Percentiles rank a stretch among this genome's conserved stretches.
These are phyloP conservation scores for Penicillium sp. DNA, from an alignment of 2,329 filamentous ascomycete species.

Conservation along the genomic window DNA sequence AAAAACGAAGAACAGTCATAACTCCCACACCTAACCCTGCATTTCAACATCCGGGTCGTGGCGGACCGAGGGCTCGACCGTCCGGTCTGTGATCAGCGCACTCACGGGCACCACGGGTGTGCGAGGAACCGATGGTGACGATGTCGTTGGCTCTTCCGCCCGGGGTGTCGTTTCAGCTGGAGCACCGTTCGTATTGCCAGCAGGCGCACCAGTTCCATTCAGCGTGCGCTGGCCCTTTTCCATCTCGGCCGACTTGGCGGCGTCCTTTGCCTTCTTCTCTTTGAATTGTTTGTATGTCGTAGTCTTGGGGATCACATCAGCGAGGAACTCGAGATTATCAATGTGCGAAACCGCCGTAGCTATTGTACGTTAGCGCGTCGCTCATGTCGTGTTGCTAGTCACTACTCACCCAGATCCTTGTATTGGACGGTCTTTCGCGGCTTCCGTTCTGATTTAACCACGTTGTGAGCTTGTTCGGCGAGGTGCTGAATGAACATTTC, in stretches of 20 bases:
- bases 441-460: constrained; percentile 87
- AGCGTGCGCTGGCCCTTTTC: constrained; percentile 42
- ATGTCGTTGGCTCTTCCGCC: constrained; percentile 18
- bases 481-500: constrained; percentile 97
- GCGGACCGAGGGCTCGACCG: constrained; percentile 45
- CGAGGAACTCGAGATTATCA: constrained; percentile 92
- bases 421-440: constrained; percentile 94
- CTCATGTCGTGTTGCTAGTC: neutral
- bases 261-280: constrained; percentile 52
- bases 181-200: constrained; percentile 25
- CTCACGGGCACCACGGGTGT: constrained; percentile 47
- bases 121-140: constrained; percentile 29
- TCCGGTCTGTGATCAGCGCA: constrained; percentile 56
- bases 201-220: constrained; percentile 26
- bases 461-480: constrained; percentile 77
- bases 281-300: constrained; percentile 77
- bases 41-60: constrained; percentile 59
- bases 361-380: constrained; percentile 35
- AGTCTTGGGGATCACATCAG: constrained; percentile 86
- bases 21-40: constrained; percentile 32
- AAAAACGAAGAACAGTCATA: neutral
- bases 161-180: constrained; percentile 11
- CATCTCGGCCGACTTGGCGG: constrained; percentile 27
- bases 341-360: constrained; percentile 81
- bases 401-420: constrained; percentile 73